phyloP scores from a whole-genome alignment of 1,139 yeast species.

The Scheffersomyces titani region DNA sequence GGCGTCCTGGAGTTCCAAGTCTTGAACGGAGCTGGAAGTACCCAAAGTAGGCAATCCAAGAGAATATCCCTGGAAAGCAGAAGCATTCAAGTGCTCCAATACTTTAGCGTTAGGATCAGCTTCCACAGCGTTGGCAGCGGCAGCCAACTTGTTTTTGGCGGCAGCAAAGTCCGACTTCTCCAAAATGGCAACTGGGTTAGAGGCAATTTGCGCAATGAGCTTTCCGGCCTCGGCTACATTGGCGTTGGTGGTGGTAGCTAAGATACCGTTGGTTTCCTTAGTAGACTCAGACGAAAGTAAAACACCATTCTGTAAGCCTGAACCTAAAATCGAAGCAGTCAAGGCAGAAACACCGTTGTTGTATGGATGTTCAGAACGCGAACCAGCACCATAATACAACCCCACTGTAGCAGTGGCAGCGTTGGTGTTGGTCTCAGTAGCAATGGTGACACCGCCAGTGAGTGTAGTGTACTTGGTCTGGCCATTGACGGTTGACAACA shows the following conservation, averaged over 20 bases:
- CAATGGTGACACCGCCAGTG: constrained; percentile 71
- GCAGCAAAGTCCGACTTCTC: constrained; percentile 36
- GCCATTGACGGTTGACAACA: constrained; percentile 58
- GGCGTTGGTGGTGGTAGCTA: constrained; percentile 51
- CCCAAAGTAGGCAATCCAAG: constrained; percentile 75
- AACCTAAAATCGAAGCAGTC: constrained; percentile 52
- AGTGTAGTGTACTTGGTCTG: constrained; percentile 70
- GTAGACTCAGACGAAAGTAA: constrained; percentile 45
- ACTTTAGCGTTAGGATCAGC: constrained; percentile 50
- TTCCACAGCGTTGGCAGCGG: constrained; percentile 47
- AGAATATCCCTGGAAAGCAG: constrained; percentile 85
- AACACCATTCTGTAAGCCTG: constrained; percentile 44
- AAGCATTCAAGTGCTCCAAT: constrained; percentile 71
- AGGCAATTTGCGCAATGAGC: constrained; percentile 35
- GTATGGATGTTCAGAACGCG: constrained; percentile 75
- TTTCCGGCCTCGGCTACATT: constrained; percentile 46
- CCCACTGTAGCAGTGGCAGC: constrained; percentile 66
- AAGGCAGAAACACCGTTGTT: constrained; percentile 78
- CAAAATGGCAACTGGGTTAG: constrained; percentile 32
- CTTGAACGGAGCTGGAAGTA: constrained; percentile 61
- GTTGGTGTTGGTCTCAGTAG: constrained; percentile 61
- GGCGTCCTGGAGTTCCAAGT: constrained; percentile 60
- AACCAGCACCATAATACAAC: constrained; percentile 72
- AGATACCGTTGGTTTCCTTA: constrained; percentile 56
- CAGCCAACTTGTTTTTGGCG: constrained; percentile 37